Base-by-base conservation (phyloP, 495 filamentous ascomycete genomes). In the Penicillium lagena region DNA sequence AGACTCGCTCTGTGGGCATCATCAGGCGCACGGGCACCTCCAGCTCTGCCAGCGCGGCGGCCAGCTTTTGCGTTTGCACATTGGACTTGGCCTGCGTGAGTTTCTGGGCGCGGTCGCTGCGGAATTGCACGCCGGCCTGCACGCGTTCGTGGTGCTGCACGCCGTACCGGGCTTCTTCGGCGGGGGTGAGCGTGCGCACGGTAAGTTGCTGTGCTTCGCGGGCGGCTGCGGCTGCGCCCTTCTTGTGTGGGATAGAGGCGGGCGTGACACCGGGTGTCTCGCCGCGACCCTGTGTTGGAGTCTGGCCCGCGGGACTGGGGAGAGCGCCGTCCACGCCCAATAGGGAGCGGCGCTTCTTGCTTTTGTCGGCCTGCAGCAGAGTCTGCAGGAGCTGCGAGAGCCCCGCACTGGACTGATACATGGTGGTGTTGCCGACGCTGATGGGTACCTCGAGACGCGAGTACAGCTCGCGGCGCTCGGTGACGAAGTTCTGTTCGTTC, bases 381-480 rank as follows among this genome's bases (percentile, higher is more conserved):
- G 82, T 86, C 51, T 89, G 82, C 37, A 95, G 77, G 10, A 98
- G 78, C 40, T 81, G 77, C 22, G 82, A 78, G 0, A 98, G 75
- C 8, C 87, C 90, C 53, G 83, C 74, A 47, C 85, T 90, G 32
- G 83, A 81, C 49, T 83, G 82, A 68, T 94, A 94, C 54, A 77
- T 71, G 39, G 77, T 61, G 8, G 82, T 79, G 50, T 77, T 86
- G 46, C 81, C 73, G 31, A 82, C 75, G 46, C 80, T 86, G 46
- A 79, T 74, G 7, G 87, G 86, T 46, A 82, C 81, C 47, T 95
- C 90, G 9, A 97, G 81, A 44, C 90, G 80, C 46, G 80, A 77
- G 63, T 93, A 93, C n/a, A 97, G 78, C 56, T 97, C 93, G 51
- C 82, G 77, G 35, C 91, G 89, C 54, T 96, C 89, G 49, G 87